Evolutionary conservation across 1,284 basidiomycete genomes (phyloP), one percentile per base, ranked within the genome.

Genomic region (Apiotrichum gracile): DNA sequence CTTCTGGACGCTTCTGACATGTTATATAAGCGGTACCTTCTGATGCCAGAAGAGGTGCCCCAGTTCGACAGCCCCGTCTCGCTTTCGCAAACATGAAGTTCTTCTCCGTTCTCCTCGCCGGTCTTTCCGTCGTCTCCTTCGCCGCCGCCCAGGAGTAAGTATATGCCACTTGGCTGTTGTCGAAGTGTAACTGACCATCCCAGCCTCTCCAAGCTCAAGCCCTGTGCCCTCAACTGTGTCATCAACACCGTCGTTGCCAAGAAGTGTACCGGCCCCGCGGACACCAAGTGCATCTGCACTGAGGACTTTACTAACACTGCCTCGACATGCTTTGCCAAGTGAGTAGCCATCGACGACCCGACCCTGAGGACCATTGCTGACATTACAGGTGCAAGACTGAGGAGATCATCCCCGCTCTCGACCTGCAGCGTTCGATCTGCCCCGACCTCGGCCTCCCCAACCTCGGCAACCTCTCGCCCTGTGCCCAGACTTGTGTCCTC

Each of bases 361-460:
- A n/a, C n/a, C n/a, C n/a, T n/a, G n/a, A n/a, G n/a, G n/a, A n/a
- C 7, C 14, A 24, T 16, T 47, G 44, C 22, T 24, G 41, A 13
- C 25, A 14, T 14, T n/a, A n/a, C 7, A 42, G 26, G 24, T 47
- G 51, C 44, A 22, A 10, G 38, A 7, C 27, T 7, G 14, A 12
- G 14, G 51, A 47, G 24, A 21, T 40, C 13, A 9, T 37, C 25
- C 17, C 44, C 5, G 39, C 39, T 4, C 45, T 52, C 24, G 37
- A 29, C n/a, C 38, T 52, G 24, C 22, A 47, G 45, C 17, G 14
- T 14, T 8, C 34, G 10, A 17, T 52, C 17, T 52, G 51, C 38
- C 51, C 51, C 24, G 25, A 47, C 51, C 51, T 52, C 44, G 24
- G 29, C 17, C 51, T 52, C 10, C 51, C 51, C 22, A 24, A 52